Evolutionary conservation across 139 green algal species (phyloP).

Genomic region (Spirogloea muscicola): DNA sequence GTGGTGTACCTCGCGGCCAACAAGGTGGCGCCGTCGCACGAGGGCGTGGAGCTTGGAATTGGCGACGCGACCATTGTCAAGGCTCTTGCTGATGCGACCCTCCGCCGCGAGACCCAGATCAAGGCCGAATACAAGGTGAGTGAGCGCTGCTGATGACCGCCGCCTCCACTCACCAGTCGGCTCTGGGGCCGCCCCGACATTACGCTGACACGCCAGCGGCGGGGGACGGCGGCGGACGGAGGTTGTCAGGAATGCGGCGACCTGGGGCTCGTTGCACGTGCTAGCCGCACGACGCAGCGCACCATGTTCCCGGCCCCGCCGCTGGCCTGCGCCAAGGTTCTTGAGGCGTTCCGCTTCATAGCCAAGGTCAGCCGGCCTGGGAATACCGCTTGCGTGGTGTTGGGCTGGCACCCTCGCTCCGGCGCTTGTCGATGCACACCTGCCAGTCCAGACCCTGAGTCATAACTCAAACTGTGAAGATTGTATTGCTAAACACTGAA

Average conservation of each 20-base stretch:
- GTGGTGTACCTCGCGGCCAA: slow-evolving; percentile 90
- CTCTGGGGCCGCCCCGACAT: too few species aligned
- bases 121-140: slow-evolving; percentile 72
- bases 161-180: too few species aligned
- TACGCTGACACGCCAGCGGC: too few species aligned
- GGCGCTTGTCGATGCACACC: too few species aligned
- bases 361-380: slow-evolving; percentile 28
- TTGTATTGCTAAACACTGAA: background rate
- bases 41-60: slow-evolving; percentile 90
- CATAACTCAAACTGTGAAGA: too few species aligned
- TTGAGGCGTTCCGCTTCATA: slow-evolving; percentile 51
- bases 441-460: background rate
- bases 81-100: slow-evolving; percentile 75
- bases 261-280: slow-evolving; percentile 79
- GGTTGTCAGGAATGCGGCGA: slow-evolving; percentile 57
- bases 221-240: too few species aligned
- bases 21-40: slow-evolving; percentile 79
- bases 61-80: slow-evolving; percentile 91
- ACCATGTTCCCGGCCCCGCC: slow-evolving; percentile 48
- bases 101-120: slow-evolving; percentile 74
- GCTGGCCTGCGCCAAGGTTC: slow-evolving; percentile 52
- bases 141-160: too few species aligned
- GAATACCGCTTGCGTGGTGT: slow-evolving; percentile 3
- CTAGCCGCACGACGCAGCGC: slow-evolving; percentile 27
- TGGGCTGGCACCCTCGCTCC: background rate